Conservation (phyloP, 306 rosid species). For the Inga oerstediana region DNA sequence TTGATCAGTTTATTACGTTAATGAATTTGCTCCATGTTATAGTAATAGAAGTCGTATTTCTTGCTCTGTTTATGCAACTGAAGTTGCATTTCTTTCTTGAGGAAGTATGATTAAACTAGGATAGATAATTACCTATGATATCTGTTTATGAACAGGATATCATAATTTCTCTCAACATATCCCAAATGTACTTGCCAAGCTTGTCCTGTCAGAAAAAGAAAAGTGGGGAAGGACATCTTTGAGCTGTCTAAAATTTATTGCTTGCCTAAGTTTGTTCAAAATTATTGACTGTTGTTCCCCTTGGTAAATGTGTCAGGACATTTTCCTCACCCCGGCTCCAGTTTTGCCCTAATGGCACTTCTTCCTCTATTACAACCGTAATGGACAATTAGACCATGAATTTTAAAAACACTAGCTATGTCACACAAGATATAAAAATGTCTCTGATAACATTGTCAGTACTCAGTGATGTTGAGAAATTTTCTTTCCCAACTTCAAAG, state of each 20-base stretch:
- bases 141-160: constrained; percentile 3
- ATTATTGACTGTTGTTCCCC: not conserved
- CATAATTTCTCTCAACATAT: not conserved
- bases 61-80: not conserved
- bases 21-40: constrained; percentile 7
- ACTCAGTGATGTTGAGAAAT: not conserved
- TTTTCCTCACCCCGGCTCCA: not conserved
- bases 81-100: not conserved
- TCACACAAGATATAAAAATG: not conserved
- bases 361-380: not conserved
- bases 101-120: not conserved
- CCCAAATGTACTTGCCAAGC: not conserved
- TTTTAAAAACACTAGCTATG: not conserved
- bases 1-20: not conserved
- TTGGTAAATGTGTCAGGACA: not conserved
- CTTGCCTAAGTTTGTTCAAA: not conserved
- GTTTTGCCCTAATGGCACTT: not conserved
- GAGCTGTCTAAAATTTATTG: not conserved
- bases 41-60: not conserved
- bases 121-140: not conserved
- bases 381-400: constrained; percentile 5
- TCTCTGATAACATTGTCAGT: not conserved
- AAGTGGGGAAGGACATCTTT: not conserved
- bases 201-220: not conserved
- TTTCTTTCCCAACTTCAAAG: not conserved